A percentile compares a stretch with the other conserved stretches of the same genome.
Conservation (phyloP, 306 rosid genomes). For the Carpinus fangiana region DNA sequence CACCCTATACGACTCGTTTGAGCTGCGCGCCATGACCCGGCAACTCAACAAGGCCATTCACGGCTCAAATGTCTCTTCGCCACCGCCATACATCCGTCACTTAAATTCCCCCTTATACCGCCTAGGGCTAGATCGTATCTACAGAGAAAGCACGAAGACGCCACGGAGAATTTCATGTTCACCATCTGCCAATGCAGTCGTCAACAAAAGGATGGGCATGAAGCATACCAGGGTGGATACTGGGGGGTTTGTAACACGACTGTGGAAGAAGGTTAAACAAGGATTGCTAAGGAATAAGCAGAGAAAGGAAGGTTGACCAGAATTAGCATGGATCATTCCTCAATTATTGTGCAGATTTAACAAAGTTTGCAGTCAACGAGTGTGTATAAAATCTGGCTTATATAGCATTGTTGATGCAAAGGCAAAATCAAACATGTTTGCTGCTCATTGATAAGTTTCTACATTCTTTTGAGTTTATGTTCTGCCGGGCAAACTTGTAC, state of each 20-base stretch:
- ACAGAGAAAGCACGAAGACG: conserved; percentile 26
- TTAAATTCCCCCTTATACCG: conserved; percentile 41
- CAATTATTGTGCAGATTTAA: not conserved
- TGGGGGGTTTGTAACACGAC: conserved; percentile 38
- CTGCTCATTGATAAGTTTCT: too few species aligned
- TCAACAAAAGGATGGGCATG: conserved; percentile 19
- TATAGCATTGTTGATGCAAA: not conserved
- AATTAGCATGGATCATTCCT: not conserved
- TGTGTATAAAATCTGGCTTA: not conserved
- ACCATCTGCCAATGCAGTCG: not conserved
- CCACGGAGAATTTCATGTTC: conserved; percentile 41
- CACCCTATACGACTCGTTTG: conserved; percentile 59
- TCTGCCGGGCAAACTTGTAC: not conserved
- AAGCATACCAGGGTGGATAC: conserved; percentile 21
- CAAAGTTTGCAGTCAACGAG: not conserved
- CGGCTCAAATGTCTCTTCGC: conserved; percentile 36
- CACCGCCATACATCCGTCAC: conserved; percentile 27
- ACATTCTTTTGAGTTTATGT: not conserved
- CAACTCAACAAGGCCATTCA: conserved; percentile 61
- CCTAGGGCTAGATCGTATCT: conserved; percentile 35
- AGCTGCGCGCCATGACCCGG: conserved; percentile 49
- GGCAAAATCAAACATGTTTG: too few species aligned
- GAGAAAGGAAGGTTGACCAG: conserved; percentile 5
- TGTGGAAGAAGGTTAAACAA: conserved; percentile 66
- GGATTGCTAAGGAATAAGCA: conserved; percentile 41